These are phyloP conservation scores for Phoenix roebelenii DNA, from an alignment of 176 grass and related monocot genomes.

Conservation along the genomic window DNA sequence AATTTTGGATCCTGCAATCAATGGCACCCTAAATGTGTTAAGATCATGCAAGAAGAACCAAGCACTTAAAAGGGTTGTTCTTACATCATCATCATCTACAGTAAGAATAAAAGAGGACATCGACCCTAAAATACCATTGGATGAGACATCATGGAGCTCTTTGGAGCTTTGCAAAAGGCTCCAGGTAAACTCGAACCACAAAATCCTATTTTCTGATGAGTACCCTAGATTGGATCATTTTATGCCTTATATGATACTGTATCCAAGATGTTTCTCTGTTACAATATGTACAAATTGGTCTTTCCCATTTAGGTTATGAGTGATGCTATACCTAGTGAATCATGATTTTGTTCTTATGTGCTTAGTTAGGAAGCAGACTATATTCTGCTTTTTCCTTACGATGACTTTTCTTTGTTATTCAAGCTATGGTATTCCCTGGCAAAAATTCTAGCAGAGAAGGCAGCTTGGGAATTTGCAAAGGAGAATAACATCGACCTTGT, in stretches of 20 bases:
- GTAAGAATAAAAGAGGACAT: slow-evolving; percentile 56
- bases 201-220: no score
- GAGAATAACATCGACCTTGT: slow-evolving; percentile 81
- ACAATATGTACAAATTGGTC: no score
- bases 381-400: neutral
- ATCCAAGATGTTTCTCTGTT: no score
- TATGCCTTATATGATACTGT: no score
- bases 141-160: slow-evolving; percentile 83
- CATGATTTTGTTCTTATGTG: no score
- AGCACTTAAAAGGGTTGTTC: slow-evolving; percentile 46
- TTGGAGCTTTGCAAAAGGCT: slow-evolving; percentile 46
- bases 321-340: no score
- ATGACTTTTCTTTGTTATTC: neutral
- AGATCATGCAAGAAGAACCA: slow-evolving; percentile 74
- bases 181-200: slow-evolving; percentile 28
- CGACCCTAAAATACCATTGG: slow-evolving; percentile 30
- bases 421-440: slow-evolving; percentile 77
- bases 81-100: slow-evolving; percentile 74
- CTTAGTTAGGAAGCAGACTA: neutral
- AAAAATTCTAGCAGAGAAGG: slow-evolving; percentile 71
- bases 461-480: slow-evolving; percentile 75
- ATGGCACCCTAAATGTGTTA: slow-evolving; percentile 72
- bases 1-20: slow-evolving; percentile 61
- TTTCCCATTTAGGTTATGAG: no score
- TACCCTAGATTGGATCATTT: no score